Evolutionary conservation across 2,329 filamentous ascomycete species (phyloP).

Genomic region (Stachybotrys chartarum): DNA sequence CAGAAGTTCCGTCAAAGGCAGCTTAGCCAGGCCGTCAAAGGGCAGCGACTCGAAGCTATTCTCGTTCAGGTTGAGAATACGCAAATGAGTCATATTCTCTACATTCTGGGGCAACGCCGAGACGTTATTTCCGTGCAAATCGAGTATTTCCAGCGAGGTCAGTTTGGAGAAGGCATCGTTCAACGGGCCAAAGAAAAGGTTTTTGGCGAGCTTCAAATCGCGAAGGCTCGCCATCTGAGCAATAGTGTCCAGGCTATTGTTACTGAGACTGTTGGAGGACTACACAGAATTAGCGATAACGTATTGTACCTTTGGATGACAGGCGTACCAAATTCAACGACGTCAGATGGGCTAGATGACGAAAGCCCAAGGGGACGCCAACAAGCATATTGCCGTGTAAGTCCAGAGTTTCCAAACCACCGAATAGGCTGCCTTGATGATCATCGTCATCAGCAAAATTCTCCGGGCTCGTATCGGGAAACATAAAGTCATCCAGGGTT

Average conservation of each 20-base stretch:
- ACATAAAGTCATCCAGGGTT: constrained; percentile 63
- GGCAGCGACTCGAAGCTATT: constrained; percentile 70
- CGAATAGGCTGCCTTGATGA: constrained; percentile 67
- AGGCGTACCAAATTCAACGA: constrained; percentile 69
- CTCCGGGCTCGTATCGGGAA: constrained; percentile 62
- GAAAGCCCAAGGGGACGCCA: constrained; percentile 66
- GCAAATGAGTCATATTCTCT: constrained; percentile 59
- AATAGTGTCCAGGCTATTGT: constrained; percentile 64
- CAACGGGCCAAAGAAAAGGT: constrained; percentile 63
- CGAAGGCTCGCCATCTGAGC: constrained; percentile 64
- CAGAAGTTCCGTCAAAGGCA: constrained; percentile 67
- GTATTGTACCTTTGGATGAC: background rate
- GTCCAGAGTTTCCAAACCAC: constrained; percentile 72
- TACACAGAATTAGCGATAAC: constrained; percentile 24
- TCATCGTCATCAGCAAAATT: constrained; percentile 58
- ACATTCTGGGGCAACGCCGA: constrained; percentile 62
- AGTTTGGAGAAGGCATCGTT: constrained; percentile 57
- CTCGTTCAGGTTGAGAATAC: constrained; percentile 70
- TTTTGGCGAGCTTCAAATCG: constrained; percentile 77
- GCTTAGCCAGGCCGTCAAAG: constrained; percentile 57
- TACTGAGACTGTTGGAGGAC: constrained; percentile 76
- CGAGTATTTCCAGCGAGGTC: constrained; percentile 66
- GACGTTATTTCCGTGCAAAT: constrained; percentile 75
- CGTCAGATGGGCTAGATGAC: constrained; percentile 66
- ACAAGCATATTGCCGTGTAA: constrained; percentile 77